Conservation (phyloP, 768 basidiomycete genomes). For the Psilocybe subaeruginosa region DNA sequence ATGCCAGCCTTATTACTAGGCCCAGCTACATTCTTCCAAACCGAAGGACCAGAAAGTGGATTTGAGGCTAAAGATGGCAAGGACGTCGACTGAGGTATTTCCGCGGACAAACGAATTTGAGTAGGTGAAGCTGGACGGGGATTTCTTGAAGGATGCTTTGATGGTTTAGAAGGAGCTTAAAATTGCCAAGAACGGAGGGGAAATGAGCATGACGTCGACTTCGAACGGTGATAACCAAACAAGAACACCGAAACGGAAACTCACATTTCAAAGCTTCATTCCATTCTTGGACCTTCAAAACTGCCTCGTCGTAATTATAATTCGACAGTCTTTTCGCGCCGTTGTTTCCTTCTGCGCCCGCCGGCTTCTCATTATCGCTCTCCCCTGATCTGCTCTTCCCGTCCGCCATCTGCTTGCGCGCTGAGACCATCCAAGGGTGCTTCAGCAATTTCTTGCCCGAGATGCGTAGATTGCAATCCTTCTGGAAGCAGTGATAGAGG, state of each 20-base stretch:
- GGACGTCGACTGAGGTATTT: slow-evolving; percentile 32
- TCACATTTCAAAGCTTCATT: slow-evolving; percentile 94
- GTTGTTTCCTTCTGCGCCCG: slow-evolving; percentile 39
- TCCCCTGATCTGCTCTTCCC: slow-evolving; percentile 33
- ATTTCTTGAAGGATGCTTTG: slow-evolving; percentile 64
- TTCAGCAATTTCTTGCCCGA: slow-evolving; percentile 89
- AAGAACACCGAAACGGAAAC: slow-evolving; percentile 16
- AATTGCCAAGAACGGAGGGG: not conserved
- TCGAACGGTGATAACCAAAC: slow-evolving; percentile 1
- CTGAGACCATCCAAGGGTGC: slow-evolving; percentile 96
- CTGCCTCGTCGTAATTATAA: slow-evolving; percentile 92
- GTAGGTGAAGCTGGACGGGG: slow-evolving; percentile 46
- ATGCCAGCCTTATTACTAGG: slow-evolving; percentile 38
- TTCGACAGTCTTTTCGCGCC: slow-evolving; percentile 60
- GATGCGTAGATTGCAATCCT: slow-evolving; percentile 93
- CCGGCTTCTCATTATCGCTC: slow-evolving; percentile 36
- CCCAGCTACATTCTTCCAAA: slow-evolving; percentile 36
- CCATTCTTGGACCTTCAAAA: slow-evolving; percentile 97
- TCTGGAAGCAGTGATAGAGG: slow-evolving; percentile 96
- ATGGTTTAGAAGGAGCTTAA: slow-evolving; percentile 72
- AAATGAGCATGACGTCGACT: not conserved
- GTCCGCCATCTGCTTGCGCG: slow-evolving; percentile 70
- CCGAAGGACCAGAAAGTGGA: slow-evolving; percentile 29
- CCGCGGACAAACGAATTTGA: slow-evolving; percentile 41
- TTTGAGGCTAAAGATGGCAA: slow-evolving; percentile 29